A percentile compares a stretch with the other conserved stretches of the same genome.
Evolutionary conservation across 164 flowering plant genomes (phyloP).

Genomic region (Kingdonia uniflora): DNA sequence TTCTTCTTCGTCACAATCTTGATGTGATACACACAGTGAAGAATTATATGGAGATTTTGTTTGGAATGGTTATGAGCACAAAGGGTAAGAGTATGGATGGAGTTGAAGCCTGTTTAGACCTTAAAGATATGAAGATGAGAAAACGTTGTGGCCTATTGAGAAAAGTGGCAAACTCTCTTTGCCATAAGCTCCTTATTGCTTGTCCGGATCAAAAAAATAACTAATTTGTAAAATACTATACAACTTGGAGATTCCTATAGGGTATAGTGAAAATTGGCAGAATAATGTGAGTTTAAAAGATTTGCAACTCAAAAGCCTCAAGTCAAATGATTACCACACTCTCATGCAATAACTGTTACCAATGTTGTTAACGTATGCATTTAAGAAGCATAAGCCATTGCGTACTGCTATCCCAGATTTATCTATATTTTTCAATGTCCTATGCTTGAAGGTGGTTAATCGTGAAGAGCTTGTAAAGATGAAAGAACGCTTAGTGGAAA

Average conservation of each 20-base stretch:
- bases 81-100: neutral
- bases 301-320: neutral
- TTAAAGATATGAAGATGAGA: neutral
- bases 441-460: neutral
- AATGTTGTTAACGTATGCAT: neutral
- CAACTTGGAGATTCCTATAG: neutral
- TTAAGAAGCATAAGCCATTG: neutral
- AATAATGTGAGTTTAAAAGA: neutral
- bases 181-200: neutral
- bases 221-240: neutral
- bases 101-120: neutral
- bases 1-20: neutral
- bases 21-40: neutral
- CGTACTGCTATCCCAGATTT: neutral
- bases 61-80: neutral
- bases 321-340: neutral
- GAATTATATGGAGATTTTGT: neutral
- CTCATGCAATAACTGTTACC: neutral
- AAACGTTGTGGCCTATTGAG: neutral
- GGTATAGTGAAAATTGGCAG: neutral
- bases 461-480: neutral
- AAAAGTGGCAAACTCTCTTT: neutral
- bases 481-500: too few species aligned
- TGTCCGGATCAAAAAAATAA: neutral
- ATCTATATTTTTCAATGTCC: neutral